Conservation (phyloP, 2,329 filamentous ascomycete species). For the Colletotrichum kahawae region DNA sequence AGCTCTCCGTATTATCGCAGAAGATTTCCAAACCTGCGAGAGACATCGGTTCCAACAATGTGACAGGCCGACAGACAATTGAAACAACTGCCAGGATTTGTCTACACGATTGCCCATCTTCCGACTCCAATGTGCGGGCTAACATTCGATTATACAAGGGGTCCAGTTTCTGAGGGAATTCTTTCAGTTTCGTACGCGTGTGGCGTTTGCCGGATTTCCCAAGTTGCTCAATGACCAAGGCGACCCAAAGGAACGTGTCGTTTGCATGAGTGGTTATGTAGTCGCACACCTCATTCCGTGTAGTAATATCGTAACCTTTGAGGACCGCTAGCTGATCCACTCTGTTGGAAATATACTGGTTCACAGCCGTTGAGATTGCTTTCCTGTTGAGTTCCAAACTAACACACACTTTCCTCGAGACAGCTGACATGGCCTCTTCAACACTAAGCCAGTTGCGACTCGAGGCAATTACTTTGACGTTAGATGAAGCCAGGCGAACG, state of each 20-base stretch:
- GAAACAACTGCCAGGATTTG: conserved; percentile 36
- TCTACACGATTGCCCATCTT: conserved; percentile 33
- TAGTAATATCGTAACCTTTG: conserved; percentile 4
- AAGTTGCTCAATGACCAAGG: conserved; percentile 25
- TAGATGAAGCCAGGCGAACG: not conserved
- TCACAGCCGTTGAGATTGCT: conserved; percentile 36
- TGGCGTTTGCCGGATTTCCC: not conserved
- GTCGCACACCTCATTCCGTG: not conserved
- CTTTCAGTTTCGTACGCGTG: not conserved
- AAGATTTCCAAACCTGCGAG: conserved; percentile 22
- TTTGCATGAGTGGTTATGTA: conserved; percentile 35
- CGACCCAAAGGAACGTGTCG: conserved; percentile 45
- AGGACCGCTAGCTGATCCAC: conserved; percentile 27
- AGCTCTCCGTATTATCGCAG: accelerated
- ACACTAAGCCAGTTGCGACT: conserved; percentile 48
- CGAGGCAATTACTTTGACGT: conserved; percentile 46
- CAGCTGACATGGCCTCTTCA: conserved; percentile 31
- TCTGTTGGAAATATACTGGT: conserved; percentile 37
- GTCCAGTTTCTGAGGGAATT: conserved; percentile 39
- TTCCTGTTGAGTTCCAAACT: conserved; percentile 40
- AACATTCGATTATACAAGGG: conserved; percentile 44
- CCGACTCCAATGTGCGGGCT: conserved; percentile 30
- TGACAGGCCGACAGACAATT: conserved; percentile 36
- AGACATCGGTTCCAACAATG: conserved; percentile 34
- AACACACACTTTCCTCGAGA: conserved; percentile 27